Base-by-base conservation (phyloP, 2,329 filamentous ascomycete genomes). In the Periconia sp. region DNA sequence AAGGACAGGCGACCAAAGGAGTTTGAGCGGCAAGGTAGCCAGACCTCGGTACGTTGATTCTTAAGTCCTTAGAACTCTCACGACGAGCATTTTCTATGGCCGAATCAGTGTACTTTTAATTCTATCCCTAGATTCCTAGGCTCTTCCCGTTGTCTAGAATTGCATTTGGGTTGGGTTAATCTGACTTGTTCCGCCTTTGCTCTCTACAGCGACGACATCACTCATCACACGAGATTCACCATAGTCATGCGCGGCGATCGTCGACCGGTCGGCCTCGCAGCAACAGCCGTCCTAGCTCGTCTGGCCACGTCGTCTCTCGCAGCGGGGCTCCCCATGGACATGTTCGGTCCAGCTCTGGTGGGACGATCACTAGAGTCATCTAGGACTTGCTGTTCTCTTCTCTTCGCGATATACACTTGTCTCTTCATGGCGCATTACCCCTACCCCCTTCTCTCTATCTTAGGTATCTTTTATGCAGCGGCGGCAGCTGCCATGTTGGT, bases 21-120 rank as follows among this genome's bases (percentile, higher is more conserved):
- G 44, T 70, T 68, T 54, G 68, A 70, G 54, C 65, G 67, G 40
- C 65, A 67, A 55, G 59, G 56, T 54, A 69, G 64, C 53, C 65
- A 69, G 58, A 67, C 65, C 48, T 69, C 68, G 68, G 68, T 71
- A 71, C 68, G 68, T 71, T 71, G 67, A 70, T 69, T 71, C 64
- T 65, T 61, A 64, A 64, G 65, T 69, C 66, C 62, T 63, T 66
- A 59, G 64, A 68, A 66, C 36, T 40, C 24, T 68, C 60, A 54
- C 51, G 56, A 67, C 55, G 62, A 68, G 59, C 57, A 59, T 62
- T 63, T 54, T 69, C 57, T 66, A 60, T 59, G 65, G 62, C 60
- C 64, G 66, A 64, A 67, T 68, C 62, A 54, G 58, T 69, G 65
- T 70, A 70, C 65, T 67, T 57, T 68, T 70, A 70, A 62, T 69